Evolutionary conservation across 306 rosid species (phyloP), one percentile per base, ranked within the genome.

Genomic region (Dryas alaskensis): DNA sequence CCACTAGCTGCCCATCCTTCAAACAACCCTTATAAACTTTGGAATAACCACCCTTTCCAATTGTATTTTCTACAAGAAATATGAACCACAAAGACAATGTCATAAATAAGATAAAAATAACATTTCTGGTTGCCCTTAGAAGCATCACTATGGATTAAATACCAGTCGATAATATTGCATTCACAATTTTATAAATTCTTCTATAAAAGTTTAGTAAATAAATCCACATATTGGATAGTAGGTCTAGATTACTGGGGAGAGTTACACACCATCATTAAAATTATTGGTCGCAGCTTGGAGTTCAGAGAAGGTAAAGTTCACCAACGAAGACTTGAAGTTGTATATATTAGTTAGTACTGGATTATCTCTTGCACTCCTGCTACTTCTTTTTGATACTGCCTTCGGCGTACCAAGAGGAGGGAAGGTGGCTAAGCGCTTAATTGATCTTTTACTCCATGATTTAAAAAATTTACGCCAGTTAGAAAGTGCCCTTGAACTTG

Each of bases 41-140:
- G 3, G 92, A 87, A 60, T 46, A 90, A 16, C 98, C 98, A 61
- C 98, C 98, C 75, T 73, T 84, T 80, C 97, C 98, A 48, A 93
- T 90, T 70, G 82, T 25, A 61, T 90, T 86, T 42, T 82, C 98
- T 92, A 45, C 70, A 72, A 72, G 52, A 73, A 57, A 70, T 66
- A 78, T 4, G 17, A 75, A 25, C 67, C 73, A 70, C 53, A 72
- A 66, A 16, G 27, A 72, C 44, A 49, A 47, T 57, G 57, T 19
- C 62, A 71, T 31, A 54, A 78, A n/a, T 43, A 16, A 79, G 50
- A 60, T 78, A 55, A 50, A 19, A 79, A 11, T 13, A 65, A 54
- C 6, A 67, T 76, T 43, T 48, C 37, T 6, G 10, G 37, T 31
- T 31, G 37, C 37, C 37, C 49, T 61, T 65, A 16, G 46, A 62